Base-by-base conservation (phyloP, 2,329 filamentous ascomycete genomes). In the Calonectria pauciramosa region DNA sequence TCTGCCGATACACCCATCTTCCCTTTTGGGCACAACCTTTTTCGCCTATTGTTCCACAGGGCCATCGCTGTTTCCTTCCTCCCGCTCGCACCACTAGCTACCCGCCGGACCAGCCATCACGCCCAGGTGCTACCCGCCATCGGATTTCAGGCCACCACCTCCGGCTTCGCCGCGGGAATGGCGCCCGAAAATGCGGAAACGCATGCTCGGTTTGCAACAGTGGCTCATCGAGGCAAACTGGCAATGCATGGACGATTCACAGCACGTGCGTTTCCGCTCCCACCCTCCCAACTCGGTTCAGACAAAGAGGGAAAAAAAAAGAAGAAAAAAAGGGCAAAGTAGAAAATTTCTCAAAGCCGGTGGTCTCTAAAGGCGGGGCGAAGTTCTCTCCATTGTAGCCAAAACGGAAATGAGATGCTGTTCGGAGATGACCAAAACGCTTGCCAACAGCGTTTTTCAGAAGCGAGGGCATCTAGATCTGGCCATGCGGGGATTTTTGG, bases 41-140 rank as follows among this genome's bases (percentile, higher is more conserved):
- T 66, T 23, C 41, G 28, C 30, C 32, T 41, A 26, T 71, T 66
- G 68, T 60, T 52, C 63, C 73, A 70, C 47, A 51, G 34, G 65
- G 32, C 64, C 38, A 69, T 66, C 54, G 64, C 64, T 36, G 49
- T 75, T 63, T 51, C 51, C 16, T 59, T 59, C 70, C 49, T 67
- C 70, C 78, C 73, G 77, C 78, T 80, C 79, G 73, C 77, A 76
- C 77, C 79, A 75, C 78, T 41, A 72, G 66, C 65, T 67, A 32
- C 5, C 4, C 68, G 66, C 68, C 44, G 38, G 26, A 26, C 34
- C 16, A 70, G 41, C 34, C 34, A 18, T 11, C 51, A 36, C 44
- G 16, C 63, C 75, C 68, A 49, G 74, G 78, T 78, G 67, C 67
- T 60, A 47, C 73, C 73, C 67, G 64, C 71, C 75, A 76, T 71